Base-by-base conservation (phyloP, 1,284 basidiomycete genomes). In the Sanguinoderma infundibulare region DNA sequence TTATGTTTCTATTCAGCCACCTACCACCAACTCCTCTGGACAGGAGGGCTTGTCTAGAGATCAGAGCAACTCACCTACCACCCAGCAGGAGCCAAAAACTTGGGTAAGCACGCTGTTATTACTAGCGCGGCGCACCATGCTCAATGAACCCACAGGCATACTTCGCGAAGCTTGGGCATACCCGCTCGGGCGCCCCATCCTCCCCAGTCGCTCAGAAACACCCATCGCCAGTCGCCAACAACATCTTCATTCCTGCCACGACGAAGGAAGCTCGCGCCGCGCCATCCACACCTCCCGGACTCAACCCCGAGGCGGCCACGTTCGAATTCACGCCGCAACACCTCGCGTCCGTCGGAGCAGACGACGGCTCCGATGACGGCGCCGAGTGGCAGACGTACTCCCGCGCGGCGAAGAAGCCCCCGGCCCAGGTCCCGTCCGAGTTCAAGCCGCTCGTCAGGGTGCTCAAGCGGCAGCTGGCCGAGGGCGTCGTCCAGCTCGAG, bases 381-480 rank as follows among this genome's bases (percentile, higher is more conserved):
- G 12, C 39, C 8, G 52, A 24, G 24, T 65, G 64, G 64, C 55
- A 65, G 40, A 65, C 64, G 1, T 55, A 38, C 53, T 26, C 61
- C 5, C 61, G 59, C 44, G 59, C 53, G 3, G 55, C 57, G 38
- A 65, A 58, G 58, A 62, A 62, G 50, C 57, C 39, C 3, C 46
- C 61, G 7, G 28, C 47, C 15, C 47, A 50, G 32, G n/a, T 68
- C 30, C 62, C 69, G 17, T 14, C 60, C 38, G 62, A 63, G 60
- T 72, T 70, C 67, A 60, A 64, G 62, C 63, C 68, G 49, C 68
- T 74, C 53, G 69, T 74, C 47, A 65, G 64, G 58, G 66, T 73
- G 42, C 67, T 76, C 46, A 66, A 68, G 59, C 61, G 58, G 53
- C 75, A 75, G 67, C 77, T 72, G 54, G 60, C 67, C 26, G 72